A percentile compares a stretch with the other conserved stretches of the same genome.
Conservation (phyloP, 805 yeast species). For the Jamesozyma lodderae region DNA sequence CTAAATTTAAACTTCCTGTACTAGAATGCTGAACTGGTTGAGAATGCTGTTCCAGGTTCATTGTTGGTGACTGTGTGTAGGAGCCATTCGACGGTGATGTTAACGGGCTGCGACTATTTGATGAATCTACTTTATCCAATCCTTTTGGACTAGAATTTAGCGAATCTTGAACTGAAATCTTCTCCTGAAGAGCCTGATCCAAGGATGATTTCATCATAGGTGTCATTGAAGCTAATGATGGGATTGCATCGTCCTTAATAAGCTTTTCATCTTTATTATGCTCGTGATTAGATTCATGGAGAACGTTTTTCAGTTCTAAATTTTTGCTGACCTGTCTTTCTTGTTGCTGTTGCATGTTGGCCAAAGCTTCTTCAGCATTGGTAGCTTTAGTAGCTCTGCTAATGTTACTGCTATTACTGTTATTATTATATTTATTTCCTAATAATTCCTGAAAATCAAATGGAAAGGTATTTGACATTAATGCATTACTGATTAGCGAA, state of each 20-base stretch:
- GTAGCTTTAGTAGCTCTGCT: constrained; percentile 19
- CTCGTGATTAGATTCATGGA: neutral
- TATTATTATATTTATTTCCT: constrained; percentile 13
- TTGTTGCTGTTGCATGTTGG: constrained; percentile 27
- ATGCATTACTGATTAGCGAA: constrained; percentile 10
- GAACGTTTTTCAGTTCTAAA: constrained; percentile 3
- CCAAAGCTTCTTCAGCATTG: constrained; percentile 26
- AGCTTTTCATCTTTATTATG: neutral
- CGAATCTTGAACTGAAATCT: constrained; percentile 2
- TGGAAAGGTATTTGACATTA: constrained; percentile 24
- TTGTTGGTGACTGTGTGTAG: neutral
- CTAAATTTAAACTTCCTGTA: constrained; percentile 45
- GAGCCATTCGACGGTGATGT: constrained; percentile 2
- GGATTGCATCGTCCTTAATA: neutral
- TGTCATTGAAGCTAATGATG: constrained; percentile 1
- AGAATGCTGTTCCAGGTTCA: neutral
- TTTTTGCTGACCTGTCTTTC: constrained; percentile 14
- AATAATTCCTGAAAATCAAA: constrained; percentile 27
- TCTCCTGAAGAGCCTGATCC: neutral
- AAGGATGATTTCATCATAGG: constrained; percentile 3
- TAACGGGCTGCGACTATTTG: constrained; percentile 1
- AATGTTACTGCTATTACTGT: constrained; percentile 7
- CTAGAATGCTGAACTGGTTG: constrained; percentile 19
- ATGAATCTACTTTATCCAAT: constrained; percentile 1
- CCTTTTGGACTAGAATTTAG: constrained; percentile 5